Evolutionary conservation across 1,284 basidiomycete species (phyloP).

Genomic region (Ustilago loliicola): DNA sequence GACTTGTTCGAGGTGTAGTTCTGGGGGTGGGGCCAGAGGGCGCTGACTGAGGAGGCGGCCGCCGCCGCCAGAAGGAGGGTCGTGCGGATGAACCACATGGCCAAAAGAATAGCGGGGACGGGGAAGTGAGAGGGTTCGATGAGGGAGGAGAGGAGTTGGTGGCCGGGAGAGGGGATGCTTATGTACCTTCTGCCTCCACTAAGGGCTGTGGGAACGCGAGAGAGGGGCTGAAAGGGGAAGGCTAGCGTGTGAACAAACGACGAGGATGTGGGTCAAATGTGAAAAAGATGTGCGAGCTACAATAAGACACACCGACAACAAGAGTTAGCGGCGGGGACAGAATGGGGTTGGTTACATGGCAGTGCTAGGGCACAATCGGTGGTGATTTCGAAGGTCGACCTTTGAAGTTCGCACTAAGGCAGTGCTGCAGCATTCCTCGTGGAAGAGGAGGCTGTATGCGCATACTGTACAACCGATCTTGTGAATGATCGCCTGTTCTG

Average conservation of each 20-base stretch:
- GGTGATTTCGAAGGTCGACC: neutral
- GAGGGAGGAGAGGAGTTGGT: neutral
- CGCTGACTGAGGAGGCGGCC: constrained; percentile 21
- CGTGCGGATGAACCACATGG: constrained; percentile 24
- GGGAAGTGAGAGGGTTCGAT: neutral
- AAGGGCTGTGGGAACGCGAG: too few relatives aligned
- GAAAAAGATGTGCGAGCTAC: neutral
- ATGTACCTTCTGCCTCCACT: neutral
- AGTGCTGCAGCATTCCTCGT: constrained; percentile 1
- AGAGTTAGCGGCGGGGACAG: neutral
- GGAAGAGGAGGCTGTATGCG: neutral
- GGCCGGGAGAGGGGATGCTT: neutral
- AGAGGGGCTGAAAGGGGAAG: neutral
- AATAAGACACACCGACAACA: neutral
- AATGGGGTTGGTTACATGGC: neutral
- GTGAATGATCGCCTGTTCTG: neutral
- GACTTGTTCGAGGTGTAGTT: constrained; percentile 74
- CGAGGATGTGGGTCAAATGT: neutral
- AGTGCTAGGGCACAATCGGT: neutral
- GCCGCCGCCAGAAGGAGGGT: constrained; percentile 18
- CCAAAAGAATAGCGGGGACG: neutral
- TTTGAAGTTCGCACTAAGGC: neutral
- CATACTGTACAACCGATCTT: neutral
- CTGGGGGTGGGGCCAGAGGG: constrained; percentile 72
- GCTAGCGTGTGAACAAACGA: neutral